These are phyloP conservation scores for Ambrosia hybrid DNA, from an alignment of 140 eudicot species.

Conservation along the genomic window DNA sequence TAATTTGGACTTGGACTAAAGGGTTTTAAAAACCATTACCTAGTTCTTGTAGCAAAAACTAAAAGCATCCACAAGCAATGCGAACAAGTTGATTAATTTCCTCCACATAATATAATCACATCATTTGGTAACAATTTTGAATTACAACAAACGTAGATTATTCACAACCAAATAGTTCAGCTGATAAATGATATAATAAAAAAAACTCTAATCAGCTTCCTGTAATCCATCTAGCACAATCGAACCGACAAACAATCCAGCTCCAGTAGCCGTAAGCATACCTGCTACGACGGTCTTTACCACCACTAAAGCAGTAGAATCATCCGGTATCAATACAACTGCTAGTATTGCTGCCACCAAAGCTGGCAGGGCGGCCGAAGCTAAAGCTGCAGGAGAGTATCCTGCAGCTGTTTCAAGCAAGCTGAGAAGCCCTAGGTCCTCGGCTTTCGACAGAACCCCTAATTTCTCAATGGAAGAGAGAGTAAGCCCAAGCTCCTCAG, in stretches of 20 bases:
- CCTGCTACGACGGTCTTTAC: constrained; percentile 63
- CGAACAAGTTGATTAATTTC: background rate
- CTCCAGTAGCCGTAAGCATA: constrained; percentile 59
- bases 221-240: constrained; percentile 83
- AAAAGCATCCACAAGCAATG: background rate
- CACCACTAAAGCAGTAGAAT: constrained; percentile 66
- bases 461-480: constrained; percentile 96
- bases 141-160: constrained; percentile 18
- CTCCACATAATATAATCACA: constrained; percentile 20
- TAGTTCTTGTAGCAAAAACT: background rate
- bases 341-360: constrained; percentile 67
- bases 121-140: constrained; percentile 12
- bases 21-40: background rate
- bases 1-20: background rate
- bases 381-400: constrained; percentile 67
- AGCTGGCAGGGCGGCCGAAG: constrained; percentile 74
- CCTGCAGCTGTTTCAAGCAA: constrained; percentile 67
- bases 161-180: constrained; percentile 29
- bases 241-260: constrained; percentile 76
- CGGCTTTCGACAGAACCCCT: constrained; percentile 84
- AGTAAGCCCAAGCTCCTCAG: constrained; percentile 81
- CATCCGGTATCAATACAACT: constrained; percentile 78
- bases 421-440: constrained; percentile 86
- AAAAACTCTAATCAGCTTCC: constrained; percentile 65
- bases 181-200: background rate